Conservation (phyloP, 345 rosid genomes). For the Citrus inodora region DNA sequence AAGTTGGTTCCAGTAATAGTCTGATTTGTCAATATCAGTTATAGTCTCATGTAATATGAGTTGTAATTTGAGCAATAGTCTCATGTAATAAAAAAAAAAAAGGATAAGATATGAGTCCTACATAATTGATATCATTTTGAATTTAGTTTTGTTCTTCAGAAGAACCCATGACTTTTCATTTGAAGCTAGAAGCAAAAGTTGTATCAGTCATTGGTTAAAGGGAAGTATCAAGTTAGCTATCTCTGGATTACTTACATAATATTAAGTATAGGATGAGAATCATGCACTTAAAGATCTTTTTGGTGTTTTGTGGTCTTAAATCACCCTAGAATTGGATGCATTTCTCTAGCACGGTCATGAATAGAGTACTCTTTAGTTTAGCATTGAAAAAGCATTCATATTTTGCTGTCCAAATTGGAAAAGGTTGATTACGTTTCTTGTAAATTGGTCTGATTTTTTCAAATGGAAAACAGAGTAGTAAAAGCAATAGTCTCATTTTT, state of each 20-base stretch:
- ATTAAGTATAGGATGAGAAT: not conserved
- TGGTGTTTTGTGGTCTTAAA: not conserved
- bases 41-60: too few species aligned
- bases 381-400: not conserved
- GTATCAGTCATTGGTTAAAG: not conserved
- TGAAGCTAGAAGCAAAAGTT: not conserved
- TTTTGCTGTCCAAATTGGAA: not conserved
- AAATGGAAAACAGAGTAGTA: not conserved
- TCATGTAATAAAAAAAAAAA: not conserved
- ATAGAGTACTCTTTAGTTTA: not conserved
- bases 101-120: not conserved
- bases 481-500: not conserved
- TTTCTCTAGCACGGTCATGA: not conserved
- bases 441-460: not conserved
- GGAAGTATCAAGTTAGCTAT: not conserved
- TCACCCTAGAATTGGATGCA: not conserved
- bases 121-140: not conserved
- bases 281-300: not conserved
- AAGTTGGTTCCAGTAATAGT: too few species aligned
- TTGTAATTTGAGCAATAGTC: too few species aligned
- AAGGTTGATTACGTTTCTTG: not conserved
- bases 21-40: too few species aligned
- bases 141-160: not conserved
- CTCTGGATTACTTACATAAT: not conserved
- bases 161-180: not conserved